Base-by-base conservation (phyloP, 2,329 filamentous ascomycete species). In the Beauveria medogensis region DNA sequence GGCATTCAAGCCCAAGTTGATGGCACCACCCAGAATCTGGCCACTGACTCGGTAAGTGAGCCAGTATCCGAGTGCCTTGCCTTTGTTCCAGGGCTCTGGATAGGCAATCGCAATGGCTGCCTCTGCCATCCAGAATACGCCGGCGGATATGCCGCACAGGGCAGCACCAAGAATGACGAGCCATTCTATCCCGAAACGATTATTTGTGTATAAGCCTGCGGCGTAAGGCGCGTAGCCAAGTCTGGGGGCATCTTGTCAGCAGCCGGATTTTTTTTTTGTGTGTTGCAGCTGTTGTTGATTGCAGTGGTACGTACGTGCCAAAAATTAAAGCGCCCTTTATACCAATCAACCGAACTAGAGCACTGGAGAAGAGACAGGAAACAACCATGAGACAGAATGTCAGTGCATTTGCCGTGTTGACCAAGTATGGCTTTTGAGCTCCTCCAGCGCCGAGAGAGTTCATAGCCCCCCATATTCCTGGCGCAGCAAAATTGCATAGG, bases 41-140 rank as follows among this genome's bases (percentile, higher is more conserved):
- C 88, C 88, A 2, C 78, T 75, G 1, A 88, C 77, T 0, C 78
- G 74, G 64, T 75, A 82, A 0, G 75, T 78, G 4, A 90, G 77
- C 88, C 88, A 91, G 67, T 87, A 85, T 0, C 86, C 88, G 0
- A 91, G 74, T 20, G 85, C 83, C 18, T 80, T 80, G 0, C 85
- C 86, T 58, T 82, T 80, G 53, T 88, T 88, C 68, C 82, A 84
- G 0, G 87, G 86, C 66, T 91, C 88, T 0, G 88, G 87, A 64
- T 91, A 91, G 0, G 84, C 80, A 22, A 91, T 82, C 0, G 87
- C 87, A 61, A 91, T 89, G 0, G 88, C 87, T 0, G 86, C 86
- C 72, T 91, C 88, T 0, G 87, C 83, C 78, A 86, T 86, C 88
- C 88, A 91, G 71, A 91, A 91, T 0, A 91, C 77, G 0, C 88